These are phyloP conservation scores for Lyophyllum atratum DNA, from an alignment of 768 basidiomycete species.

Conservation along the genomic window DNA sequence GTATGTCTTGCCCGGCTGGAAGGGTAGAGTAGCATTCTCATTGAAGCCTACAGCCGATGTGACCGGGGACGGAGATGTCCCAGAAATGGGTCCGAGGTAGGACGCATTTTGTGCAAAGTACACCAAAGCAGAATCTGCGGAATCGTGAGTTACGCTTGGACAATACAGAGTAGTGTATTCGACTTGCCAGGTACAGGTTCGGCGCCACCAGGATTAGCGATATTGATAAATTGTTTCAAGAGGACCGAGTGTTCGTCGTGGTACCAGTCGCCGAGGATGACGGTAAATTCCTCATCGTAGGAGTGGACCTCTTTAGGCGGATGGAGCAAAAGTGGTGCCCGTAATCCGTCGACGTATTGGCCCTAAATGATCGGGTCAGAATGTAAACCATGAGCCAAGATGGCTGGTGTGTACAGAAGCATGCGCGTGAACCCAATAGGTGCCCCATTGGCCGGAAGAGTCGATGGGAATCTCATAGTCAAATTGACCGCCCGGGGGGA, in stretches of 20 bases:
- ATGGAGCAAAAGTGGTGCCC: slow-evolving; percentile 83
- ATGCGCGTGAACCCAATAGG: slow-evolving; percentile 83
- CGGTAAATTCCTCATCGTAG: slow-evolving; percentile 91
- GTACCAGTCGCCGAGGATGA: slow-evolving; percentile 92
- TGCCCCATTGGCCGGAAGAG: slow-evolving; percentile 71
- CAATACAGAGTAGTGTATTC: background rate
- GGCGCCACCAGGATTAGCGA: slow-evolving; percentile 77
- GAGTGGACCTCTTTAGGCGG: slow-evolving; percentile 61
- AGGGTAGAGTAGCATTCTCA: slow-evolving; percentile 82
- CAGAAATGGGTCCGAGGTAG: slow-evolving; percentile 65
- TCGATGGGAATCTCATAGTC: slow-evolving; percentile 77
- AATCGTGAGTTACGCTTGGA: background rate
- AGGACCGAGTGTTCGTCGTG: slow-evolving; percentile 72
- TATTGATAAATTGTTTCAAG: slow-evolving; percentile 64
- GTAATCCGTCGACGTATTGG: slow-evolving; percentile 91
- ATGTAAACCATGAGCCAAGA: background rate
- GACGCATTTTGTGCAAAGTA: slow-evolving; percentile 78
- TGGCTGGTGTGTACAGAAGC: slow-evolving; percentile 38
- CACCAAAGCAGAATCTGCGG: slow-evolving; percentile 71
- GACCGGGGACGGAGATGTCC: slow-evolving; percentile 48
- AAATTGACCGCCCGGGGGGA: slow-evolving; percentile 70
- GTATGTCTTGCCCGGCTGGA: slow-evolving; percentile 88
- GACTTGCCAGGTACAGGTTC: slow-evolving; percentile 83
- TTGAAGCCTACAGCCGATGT: slow-evolving; percentile 77
- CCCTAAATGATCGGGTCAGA: slow-evolving; percentile 43